A percentile compares a stretch with the other conserved stretches of the same genome.
phyloP scores from a whole-genome alignment of 208 protist species.

The Leishmania major region DNA sequence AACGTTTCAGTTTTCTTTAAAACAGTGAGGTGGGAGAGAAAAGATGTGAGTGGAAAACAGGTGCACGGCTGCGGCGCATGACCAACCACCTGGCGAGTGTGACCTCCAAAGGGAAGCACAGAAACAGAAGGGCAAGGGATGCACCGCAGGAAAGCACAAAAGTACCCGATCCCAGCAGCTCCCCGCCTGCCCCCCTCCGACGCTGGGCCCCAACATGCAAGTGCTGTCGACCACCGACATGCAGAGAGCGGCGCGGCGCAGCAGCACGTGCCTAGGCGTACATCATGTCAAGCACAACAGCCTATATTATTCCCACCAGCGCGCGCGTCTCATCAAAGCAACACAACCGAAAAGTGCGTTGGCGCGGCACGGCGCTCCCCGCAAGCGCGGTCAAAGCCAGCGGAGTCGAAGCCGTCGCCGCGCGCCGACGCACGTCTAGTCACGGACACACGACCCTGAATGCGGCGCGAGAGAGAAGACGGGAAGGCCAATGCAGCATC shows the following conservation, averaged over 20 bases:
- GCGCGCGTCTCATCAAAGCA: not conserved
- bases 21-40: too few relatives aligned
- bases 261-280: not conserved
- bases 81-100: not conserved
- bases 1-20: not conserved
- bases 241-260: not conserved
- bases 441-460: not conserved
- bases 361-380: not conserved
- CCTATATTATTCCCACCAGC: not conserved
- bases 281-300: not conserved
- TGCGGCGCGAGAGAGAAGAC: not conserved
- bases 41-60: too few relatives aligned
- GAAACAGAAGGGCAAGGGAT: not conserved
- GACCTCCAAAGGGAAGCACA: not conserved
- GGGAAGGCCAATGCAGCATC: not conserved
- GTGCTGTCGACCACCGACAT: not conserved
- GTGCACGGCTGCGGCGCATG: not conserved
- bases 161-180: not conserved
- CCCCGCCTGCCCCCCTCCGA: not conserved
- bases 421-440: not conserved
- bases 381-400: not conserved
- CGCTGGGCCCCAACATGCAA: not conserved
- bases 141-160: not conserved
- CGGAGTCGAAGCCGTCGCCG: not conserved
- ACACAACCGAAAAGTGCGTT: not conserved